Evolutionary conservation across 306 rosid species (phyloP), one percentile per base, ranked within the genome.

Genomic region (Dicorynia guianensis): DNA sequence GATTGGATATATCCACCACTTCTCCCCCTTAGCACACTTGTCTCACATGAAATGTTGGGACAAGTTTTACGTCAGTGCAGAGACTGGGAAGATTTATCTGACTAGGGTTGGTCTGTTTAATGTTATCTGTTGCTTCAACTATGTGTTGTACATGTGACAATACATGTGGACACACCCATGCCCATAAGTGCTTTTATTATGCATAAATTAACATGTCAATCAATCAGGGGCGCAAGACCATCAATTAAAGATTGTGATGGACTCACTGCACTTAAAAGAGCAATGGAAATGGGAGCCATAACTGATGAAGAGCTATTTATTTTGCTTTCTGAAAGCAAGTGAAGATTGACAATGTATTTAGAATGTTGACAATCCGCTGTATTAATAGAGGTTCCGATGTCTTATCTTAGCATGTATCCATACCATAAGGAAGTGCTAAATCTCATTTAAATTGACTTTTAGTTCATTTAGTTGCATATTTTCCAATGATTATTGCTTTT

Each of bases 261-360:
- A 53, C 86, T 82, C 60, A 86, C 87, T 79, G 87, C 84, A 15
- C 88, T 95, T 61, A 97, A 95, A 85, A 89, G 96, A 84, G 97
- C 99, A 55, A 95, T 92, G 99, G 99, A 92, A 79, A 75, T 82
- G 92, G 98, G 98, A 69, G 97, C 98, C 25, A 95, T 95, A 72
- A 83, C 98, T 5, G 98, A 95, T 40, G 98, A 95, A 66, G 86
- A 92, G 79, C 83, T 95, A 57, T 95, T 95, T 80, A 75, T 95
- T 70, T 55, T 79, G 84, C 99, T 92, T 69, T 80, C 94, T 42
- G 92, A 78, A 75, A 30, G 70, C 56, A 79, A 82, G 71, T 90
- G 56, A 85, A 72, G 47, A 63, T 62, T 40, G 66, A 71, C 44
- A 7, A 13, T 33, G 40, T 66, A 68, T 75, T 55, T 39, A 11